Conservation (phyloP, 305 asterid species). For the Fraxinus greggii region DNA sequence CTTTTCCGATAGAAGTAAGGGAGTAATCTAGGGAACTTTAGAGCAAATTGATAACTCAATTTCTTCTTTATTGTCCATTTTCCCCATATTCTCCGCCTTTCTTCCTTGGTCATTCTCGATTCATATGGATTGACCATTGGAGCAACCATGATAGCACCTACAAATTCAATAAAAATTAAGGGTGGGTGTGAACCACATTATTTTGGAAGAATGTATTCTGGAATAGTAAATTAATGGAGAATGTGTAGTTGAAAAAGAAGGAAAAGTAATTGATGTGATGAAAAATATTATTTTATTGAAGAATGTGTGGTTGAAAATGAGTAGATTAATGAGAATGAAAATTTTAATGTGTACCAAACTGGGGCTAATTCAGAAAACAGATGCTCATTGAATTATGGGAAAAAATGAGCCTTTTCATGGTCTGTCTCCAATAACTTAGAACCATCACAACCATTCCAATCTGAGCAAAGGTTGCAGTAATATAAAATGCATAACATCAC, state of each 20-base stretch:
- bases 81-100: conserved; percentile 73
- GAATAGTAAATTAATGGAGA: too few relatives aligned
- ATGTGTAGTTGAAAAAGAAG: too few relatives aligned
- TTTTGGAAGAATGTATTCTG: too few relatives aligned
- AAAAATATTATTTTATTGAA: too few relatives aligned
- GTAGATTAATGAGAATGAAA: too few relatives aligned
- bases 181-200: too few relatives aligned
- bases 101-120: conserved; percentile 68
- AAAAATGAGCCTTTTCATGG: neutral
- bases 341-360: too few relatives aligned
- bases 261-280: too few relatives aligned
- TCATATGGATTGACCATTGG: conserved; percentile 95
- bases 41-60: conserved; percentile 63
- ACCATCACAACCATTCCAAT: neutral
- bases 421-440: neutral
- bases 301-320: too few relatives aligned
- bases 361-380: conserved; percentile 16
- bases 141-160: conserved; percentile 91
- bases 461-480: neutral
- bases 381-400: neutral
- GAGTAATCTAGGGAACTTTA: conserved; percentile 70
- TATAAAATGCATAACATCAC: neutral
- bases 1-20: conserved; percentile 61
- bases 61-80: conserved; percentile 64
- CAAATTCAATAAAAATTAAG: conserved; percentile 22